Percentiles rank a stretch among this genome's conserved stretches.
Conservation (phyloP, 2,329 filamentous ascomycete genomes). For the Fusarium protoensiforme region DNA sequence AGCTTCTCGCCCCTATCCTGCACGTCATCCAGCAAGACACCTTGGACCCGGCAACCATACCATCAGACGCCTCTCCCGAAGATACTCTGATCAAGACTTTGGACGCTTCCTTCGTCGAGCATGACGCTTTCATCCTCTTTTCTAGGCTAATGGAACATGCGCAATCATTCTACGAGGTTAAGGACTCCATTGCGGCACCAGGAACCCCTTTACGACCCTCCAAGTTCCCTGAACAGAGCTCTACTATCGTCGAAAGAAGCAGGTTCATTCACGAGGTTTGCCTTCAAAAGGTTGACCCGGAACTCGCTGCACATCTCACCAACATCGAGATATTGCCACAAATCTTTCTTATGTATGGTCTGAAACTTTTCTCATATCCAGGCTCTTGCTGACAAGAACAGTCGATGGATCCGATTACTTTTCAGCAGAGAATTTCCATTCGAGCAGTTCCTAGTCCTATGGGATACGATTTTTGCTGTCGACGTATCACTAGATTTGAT, state of each 20-base stretch:
- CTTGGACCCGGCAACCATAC: slow-evolving; percentile 62
- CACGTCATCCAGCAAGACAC: slow-evolving; percentile 88
- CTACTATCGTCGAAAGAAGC: slow-evolving; percentile 83
- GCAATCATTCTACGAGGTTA: slow-evolving; percentile 85
- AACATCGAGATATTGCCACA: slow-evolving; percentile 93
- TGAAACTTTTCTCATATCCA: too few relatives aligned
- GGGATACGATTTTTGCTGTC: slow-evolving; percentile 91
- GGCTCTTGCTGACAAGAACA: slow-evolving; percentile 47
- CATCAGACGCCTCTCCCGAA: slow-evolving; percentile 53
- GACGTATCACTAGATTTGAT: slow-evolving; percentile 84
- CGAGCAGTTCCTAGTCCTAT: slow-evolving; percentile 82
- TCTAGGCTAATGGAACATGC: slow-evolving; percentile 88
- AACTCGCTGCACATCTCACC: slow-evolving; percentile 82
- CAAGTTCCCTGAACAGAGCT: slow-evolving; percentile 51
- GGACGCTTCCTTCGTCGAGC: slow-evolving; percentile 81
- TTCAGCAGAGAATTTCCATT: slow-evolving; percentile 96
- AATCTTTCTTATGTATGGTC: slow-evolving; percentile 87
- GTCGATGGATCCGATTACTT: slow-evolving; percentile 91
- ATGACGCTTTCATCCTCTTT: slow-evolving; percentile 90
- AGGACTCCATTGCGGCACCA: slow-evolving; percentile 24
- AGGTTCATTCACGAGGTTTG: slow-evolving; percentile 87
- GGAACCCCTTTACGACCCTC: slow-evolving; percentile 25
- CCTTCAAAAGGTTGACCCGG: slow-evolving; percentile 82
- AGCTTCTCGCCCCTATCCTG: slow-evolving; percentile 88
- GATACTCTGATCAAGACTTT: slow-evolving; percentile 72